Evolutionary conservation across 768 basidiomycete species (phyloP), one percentile per base, ranked within the genome.

Genomic region (Amanita molliuscula): DNA sequence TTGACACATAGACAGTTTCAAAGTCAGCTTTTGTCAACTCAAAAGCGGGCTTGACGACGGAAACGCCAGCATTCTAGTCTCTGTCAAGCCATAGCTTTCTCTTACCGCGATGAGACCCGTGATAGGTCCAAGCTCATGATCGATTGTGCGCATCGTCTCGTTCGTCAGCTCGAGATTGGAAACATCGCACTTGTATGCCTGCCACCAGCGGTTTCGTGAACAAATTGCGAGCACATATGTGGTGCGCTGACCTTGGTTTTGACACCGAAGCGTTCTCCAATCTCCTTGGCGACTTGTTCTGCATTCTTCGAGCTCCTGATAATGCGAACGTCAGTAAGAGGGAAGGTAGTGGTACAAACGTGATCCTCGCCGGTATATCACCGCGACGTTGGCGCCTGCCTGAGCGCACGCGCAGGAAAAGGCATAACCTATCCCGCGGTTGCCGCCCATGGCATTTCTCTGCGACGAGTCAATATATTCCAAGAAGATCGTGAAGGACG

Each of bases 111-210:
- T 73, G 29, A 84, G 64, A 4, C 79, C 81, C 2, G 63, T 62
- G 43, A 83, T 72, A 3, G 63, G 57, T 0, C 74, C 69, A 40
- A 79, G 56, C 5, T 81, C 79, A 0, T 63, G 37, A 48, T 80
- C 61, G 35, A 83, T 81, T 48, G 62, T 60, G 38, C 62, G 62
- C 44, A 83, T 73, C 0, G 70, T 74, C 44, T 68, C 57, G 21
- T 60, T 63, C 49, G 80, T 69, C 9, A 64, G 53, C 3, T 73
- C 67, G 0, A 65, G 58, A 40, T 82, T 63, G 8, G 72, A 68
- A 13, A 83, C 81, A 54, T 84, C 79, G 53, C 79, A 80, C 62
- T 82, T 67, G 47, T 74, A 84, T 0, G 81, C 79, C 79, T 78
- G n/a, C 3, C 10, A 43, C 6, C 10, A 48, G 29, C n/a, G 15